Percentiles rank a stretch among this genome's conserved stretches.
phyloP scores from a whole-genome alignment of 495 filamentous ascomycete species.

The Cryomyces minteri region DNA sequence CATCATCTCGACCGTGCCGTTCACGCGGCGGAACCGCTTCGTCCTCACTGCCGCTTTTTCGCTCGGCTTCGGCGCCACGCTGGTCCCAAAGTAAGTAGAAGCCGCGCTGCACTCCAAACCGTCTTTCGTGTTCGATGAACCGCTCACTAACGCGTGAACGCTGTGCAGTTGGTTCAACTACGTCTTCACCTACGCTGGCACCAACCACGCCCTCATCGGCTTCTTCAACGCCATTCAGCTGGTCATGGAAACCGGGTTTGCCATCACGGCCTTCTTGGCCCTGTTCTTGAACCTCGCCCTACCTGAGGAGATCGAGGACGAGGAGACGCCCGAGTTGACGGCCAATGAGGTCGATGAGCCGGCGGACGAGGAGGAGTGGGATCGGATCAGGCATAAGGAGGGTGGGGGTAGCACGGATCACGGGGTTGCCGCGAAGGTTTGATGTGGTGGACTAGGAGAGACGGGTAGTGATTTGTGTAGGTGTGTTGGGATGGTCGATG shows the following conservation, averaged over 20 bases:
- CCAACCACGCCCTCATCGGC: slow-evolving; percentile 52
- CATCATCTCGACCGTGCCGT: slow-evolving; percentile 61
- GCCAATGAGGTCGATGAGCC: slow-evolving; percentile 11
- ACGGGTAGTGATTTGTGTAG: no score
- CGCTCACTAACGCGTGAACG: background rate
- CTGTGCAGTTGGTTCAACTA: slow-evolving; percentile 23
- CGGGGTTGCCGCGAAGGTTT: background rate
- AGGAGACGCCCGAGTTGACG: slow-evolving; percentile 19
- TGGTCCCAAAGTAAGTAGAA: slow-evolving; percentile 43
- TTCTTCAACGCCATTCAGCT: slow-evolving; percentile 70
- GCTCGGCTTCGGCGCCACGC: slow-evolving; percentile 62
- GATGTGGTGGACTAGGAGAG: no score
- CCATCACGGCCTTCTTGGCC: slow-evolving; percentile 50
- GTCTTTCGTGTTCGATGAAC: background rate
- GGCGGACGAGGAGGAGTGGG: slow-evolving; percentile 17
- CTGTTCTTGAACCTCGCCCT: slow-evolving; percentile 58
- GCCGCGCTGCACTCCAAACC: background rate
- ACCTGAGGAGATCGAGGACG: slow-evolving; percentile 52
- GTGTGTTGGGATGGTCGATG: no score
- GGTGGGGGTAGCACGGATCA: background rate
- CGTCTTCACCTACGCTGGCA: slow-evolving; percentile 57
- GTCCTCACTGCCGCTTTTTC: slow-evolving; percentile 65
- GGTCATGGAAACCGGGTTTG: slow-evolving; percentile 65
- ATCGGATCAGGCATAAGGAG: slow-evolving; percentile 7
- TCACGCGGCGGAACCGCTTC: slow-evolving; percentile 75